Conservation (phyloP, 139 green algal species). For the Closterium sp. region DNA sequence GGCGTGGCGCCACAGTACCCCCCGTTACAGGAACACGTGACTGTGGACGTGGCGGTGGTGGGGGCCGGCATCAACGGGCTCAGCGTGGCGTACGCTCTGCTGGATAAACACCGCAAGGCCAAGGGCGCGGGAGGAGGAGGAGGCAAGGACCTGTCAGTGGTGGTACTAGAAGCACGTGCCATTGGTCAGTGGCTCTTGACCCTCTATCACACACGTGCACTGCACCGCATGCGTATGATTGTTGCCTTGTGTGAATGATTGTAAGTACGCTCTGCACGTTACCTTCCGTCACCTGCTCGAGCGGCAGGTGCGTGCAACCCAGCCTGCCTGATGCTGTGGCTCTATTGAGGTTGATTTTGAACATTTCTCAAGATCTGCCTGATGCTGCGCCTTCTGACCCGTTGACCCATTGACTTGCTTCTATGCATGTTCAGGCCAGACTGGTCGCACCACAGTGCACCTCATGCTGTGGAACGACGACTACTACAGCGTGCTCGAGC, state of each 20-base stretch:
- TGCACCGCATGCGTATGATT: too few species aligned
- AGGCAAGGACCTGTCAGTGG: constrained; percentile 16
- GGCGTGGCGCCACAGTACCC: constrained; percentile 19
- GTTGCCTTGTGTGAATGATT: too few species aligned
- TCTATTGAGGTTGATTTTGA: too few species aligned
- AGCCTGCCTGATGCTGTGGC: too few species aligned
- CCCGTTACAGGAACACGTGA: neutral
- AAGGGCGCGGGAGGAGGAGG: neutral
- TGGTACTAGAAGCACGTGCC: constrained; percentile 19
- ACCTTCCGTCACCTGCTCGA: neutral
- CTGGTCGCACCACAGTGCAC: constrained; percentile 65
- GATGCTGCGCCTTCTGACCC: too few species aligned
- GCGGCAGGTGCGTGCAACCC: too few species aligned
- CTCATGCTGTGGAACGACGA: constrained; percentile 67
- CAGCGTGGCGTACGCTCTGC: constrained; percentile 30
- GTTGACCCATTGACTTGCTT: too few species aligned
- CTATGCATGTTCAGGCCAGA: constrained; percentile 43
- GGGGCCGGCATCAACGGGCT: constrained; percentile 37
- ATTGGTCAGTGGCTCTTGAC: too few species aligned
- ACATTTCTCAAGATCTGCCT: too few species aligned
- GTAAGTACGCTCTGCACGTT: neutral
- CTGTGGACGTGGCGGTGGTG: constrained; percentile 36
- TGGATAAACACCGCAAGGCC: neutral
- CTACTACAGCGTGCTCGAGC: constrained; percentile 59
- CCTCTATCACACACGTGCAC: too few species aligned